These are phyloP conservation scores for Trichophyton verrucosum DNA, from an alignment of 2,329 filamentous ascomycete species.

Conservation along the genomic window DNA sequence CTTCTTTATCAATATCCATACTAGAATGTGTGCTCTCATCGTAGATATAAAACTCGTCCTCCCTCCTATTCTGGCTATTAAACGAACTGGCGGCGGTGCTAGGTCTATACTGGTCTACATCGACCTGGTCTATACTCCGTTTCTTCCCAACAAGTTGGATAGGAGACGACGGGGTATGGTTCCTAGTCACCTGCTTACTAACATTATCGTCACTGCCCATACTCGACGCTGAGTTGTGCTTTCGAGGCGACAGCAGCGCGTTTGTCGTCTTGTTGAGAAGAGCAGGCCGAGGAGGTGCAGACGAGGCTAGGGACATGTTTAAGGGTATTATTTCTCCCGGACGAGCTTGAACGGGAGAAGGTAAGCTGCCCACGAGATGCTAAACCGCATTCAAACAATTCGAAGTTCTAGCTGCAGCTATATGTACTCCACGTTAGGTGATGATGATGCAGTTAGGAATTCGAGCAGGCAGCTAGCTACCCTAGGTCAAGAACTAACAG, in stretches of 20 bases:
- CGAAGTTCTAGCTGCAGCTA: neutral
- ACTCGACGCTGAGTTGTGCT: constrained; percentile 13
- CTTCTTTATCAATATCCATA: constrained; percentile 13
- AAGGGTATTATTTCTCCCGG: neutral
- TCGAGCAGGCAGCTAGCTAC: neutral
- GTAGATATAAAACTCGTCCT: constrained; percentile 16
- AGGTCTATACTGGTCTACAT: constrained; percentile 14
- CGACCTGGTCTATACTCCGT: constrained; percentile 29
- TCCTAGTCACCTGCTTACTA: neutral
- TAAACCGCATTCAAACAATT: neutral
- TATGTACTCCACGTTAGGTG: neutral
- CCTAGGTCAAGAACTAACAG: neutral
- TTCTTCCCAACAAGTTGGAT: constrained; percentile 29
- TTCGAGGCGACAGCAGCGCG: constrained; percentile 27
- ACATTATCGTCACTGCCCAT: constrained; percentile 17
- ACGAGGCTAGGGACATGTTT: constrained; percentile 12
- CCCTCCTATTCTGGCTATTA: constrained; percentile 9
- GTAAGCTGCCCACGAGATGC: neutral
- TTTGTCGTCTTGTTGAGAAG: constrained; percentile 32
- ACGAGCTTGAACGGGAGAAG: neutral
- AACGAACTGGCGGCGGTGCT: constrained; percentile 16
- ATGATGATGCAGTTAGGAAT: neutral
- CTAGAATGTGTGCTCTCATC: constrained; percentile 14
- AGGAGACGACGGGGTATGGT: constrained; percentile 18
- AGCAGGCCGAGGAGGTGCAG: constrained; percentile 28